These are phyloP conservation scores for Coniochaeta hoffmannii DNA, from an alignment of 2,329 filamentous ascomycete genomes.

Conservation along the genomic window DNA sequence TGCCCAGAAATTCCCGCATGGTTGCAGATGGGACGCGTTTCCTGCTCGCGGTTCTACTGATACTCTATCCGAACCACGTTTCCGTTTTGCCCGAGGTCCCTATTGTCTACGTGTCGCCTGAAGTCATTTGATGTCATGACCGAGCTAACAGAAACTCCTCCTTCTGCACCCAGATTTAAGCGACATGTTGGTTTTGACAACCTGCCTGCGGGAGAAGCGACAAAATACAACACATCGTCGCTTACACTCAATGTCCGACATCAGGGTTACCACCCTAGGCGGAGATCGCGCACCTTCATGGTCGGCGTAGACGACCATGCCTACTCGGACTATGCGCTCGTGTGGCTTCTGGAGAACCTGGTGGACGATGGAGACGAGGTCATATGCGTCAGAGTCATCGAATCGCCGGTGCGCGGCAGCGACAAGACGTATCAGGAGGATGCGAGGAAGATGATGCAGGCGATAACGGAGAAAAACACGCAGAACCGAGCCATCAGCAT, in stretches of 20 bases:
- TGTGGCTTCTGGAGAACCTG: constrained; percentile 87
- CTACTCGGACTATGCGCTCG: constrained; percentile 85
- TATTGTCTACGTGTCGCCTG: neutral
- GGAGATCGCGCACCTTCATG: constrained; percentile 80
- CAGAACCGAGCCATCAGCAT: constrained; percentile 78
- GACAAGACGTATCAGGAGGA: constrained; percentile 68
- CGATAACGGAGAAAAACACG: constrained; percentile 70
- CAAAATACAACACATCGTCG: constrained; percentile 54
- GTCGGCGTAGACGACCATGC: constrained; percentile 86
- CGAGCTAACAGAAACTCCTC: constrained; percentile 32
- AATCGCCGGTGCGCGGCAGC: constrained; percentile 68
- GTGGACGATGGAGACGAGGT: constrained; percentile 93
- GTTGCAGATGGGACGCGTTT: neutral
- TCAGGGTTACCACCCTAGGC: constrained; percentile 73
- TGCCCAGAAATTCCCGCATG: constrained; percentile 1
- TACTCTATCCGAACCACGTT: neutral
- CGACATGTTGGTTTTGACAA: constrained; percentile 56
- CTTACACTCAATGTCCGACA: constrained; percentile 82
- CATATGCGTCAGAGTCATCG: constrained; percentile 80
- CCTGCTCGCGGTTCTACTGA: neutral
- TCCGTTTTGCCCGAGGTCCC: neutral
- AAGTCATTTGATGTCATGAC: constrained; percentile 24
- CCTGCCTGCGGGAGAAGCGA: constrained; percentile 48
- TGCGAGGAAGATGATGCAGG: constrained; percentile 65
- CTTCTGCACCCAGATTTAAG: constrained; percentile 42